These are phyloP conservation scores for Myxozyma geophila DNA, from an alignment of 805 yeast species.

Conservation along the genomic window DNA sequence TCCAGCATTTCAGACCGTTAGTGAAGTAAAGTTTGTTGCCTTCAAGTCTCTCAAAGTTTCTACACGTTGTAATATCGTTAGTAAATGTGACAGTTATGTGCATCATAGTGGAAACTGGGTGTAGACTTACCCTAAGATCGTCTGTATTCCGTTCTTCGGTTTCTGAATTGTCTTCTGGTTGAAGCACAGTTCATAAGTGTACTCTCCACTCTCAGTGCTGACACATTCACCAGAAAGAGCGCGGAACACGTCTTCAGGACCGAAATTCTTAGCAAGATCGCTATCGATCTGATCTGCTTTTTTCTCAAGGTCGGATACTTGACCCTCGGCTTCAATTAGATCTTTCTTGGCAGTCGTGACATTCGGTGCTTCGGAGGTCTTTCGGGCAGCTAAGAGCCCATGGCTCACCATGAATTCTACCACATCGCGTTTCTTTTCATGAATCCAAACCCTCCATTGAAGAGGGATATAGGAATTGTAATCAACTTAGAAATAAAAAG, in stretches of 20 bases:
- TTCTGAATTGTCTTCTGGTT: conserved; percentile 62
- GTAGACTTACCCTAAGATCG: conserved; percentile 55
- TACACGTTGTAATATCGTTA: neutral
- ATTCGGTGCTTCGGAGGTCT: conserved; percentile 19
- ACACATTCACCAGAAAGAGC: conserved; percentile 59
- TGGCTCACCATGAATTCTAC: conserved; percentile 18
- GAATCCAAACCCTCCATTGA: conserved; percentile 26
- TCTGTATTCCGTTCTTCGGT: conserved; percentile 49
- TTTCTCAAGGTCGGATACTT: conserved; percentile 27
- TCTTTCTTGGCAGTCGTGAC: conserved; percentile 32
- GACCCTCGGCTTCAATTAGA: conserved; percentile 13
- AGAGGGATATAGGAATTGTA: conserved; percentile 24
- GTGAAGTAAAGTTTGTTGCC: conserved; percentile 51
- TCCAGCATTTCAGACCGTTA: conserved; percentile 86
- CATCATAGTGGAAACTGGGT: conserved; percentile 29
- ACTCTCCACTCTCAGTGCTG: conserved; percentile 63
- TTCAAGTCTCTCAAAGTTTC: conserved; percentile 39
- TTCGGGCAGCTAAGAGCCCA: conserved; percentile 33
- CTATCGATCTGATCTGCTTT: conserved; percentile 31
- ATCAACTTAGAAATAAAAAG: conserved; percentile 3
- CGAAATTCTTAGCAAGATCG: conserved; percentile 48
- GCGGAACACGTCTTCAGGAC: conserved; percentile 67
- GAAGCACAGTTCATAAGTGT: conserved; percentile 67
- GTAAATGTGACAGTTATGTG: neutral
- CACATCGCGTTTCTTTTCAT: conserved; percentile 16